phyloP scores from a whole-genome alignment of 1,284 basidiomycete species.

The Coriolopsis trogii region DNA sequence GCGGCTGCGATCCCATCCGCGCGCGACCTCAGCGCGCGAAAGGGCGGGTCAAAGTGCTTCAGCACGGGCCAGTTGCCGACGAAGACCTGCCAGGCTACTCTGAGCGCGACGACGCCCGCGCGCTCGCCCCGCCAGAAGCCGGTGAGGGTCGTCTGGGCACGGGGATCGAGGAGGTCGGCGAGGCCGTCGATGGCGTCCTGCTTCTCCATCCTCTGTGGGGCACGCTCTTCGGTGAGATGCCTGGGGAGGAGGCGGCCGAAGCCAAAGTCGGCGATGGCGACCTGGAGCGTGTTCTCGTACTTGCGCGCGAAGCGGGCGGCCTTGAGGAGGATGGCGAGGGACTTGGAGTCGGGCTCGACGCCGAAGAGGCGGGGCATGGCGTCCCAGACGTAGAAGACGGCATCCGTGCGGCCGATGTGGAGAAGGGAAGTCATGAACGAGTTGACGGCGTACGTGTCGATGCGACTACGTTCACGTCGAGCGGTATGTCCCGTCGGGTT shows the following conservation, averaged over 20 bases:
- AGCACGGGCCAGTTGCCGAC: constrained; percentile 51
- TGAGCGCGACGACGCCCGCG: constrained; percentile 48
- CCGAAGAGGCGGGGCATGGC: constrained; percentile 55
- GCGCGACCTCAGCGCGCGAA: constrained; percentile 34
- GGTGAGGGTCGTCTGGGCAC: constrained; percentile 26
- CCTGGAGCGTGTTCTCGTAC: constrained; percentile 51
- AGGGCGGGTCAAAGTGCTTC: constrained; percentile 30
- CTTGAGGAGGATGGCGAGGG: constrained; percentile 63
- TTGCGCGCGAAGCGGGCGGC: constrained; percentile 54
- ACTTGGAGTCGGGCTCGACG: constrained; percentile 52
- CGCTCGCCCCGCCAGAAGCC: constrained; percentile 52
- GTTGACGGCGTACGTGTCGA: constrained; percentile 48
- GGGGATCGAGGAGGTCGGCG: constrained; percentile 27
- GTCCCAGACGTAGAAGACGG: constrained; percentile 66
- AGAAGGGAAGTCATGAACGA: constrained; percentile 55
- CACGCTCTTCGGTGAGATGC: neutral
- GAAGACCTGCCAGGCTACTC: constrained; percentile 52
- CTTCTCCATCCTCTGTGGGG: neutral
- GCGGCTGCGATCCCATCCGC: constrained; percentile 28
- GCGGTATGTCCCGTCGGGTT: neutral
- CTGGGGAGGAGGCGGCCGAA: constrained; percentile 18
- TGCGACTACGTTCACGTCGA: no score
- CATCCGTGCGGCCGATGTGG: constrained; percentile 55
- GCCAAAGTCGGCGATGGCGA: constrained; percentile 40
- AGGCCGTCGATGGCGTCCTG: constrained; percentile 29